These are phyloP conservation scores for Cordyceps cateniannulata DNA, from an alignment of 2,329 filamentous ascomycete genomes.

Conservation along the genomic window DNA sequence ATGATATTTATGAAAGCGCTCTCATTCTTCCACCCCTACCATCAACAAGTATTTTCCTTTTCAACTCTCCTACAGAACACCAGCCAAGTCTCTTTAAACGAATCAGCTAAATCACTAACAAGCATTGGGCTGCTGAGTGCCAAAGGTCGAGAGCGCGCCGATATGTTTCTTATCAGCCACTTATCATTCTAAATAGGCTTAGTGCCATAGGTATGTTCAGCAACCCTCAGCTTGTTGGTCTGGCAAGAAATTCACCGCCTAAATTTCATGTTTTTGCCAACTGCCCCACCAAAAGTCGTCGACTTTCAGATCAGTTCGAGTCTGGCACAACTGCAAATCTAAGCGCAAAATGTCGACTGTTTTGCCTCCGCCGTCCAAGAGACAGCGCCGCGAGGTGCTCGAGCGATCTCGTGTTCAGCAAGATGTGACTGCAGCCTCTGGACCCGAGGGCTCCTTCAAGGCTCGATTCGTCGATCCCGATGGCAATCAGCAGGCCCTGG, in stretches of 20 bases:
- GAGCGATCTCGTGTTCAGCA: slow-evolving; percentile 70
- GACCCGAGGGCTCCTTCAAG: slow-evolving; percentile 68
- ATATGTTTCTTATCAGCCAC: not conserved
- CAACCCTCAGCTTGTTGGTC: not conserved
- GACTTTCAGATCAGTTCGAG: not conserved
- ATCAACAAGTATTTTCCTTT: too few relatives aligned
- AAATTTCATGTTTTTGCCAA: slow-evolving; percentile 26
- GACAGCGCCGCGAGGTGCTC: slow-evolving; percentile 69
- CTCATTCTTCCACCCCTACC: too few relatives aligned
- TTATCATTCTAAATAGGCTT: not conserved
- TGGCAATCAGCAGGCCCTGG: slow-evolving; percentile 63
- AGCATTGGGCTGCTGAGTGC: too few relatives aligned
- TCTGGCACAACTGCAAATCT: not conserved
- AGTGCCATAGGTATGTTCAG: too few relatives aligned
- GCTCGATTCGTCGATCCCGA: slow-evolving; percentile 83
- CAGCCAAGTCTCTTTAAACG: too few relatives aligned
- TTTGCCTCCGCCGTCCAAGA: slow-evolving; percentile 78
- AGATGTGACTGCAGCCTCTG: slow-evolving; percentile 61
- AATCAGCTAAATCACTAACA: too few relatives aligned
- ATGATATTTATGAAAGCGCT: too few relatives aligned
- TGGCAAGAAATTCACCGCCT: slow-evolving; percentile 21
- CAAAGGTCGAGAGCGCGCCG: too few relatives aligned
- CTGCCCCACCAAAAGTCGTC: slow-evolving; percentile 22
- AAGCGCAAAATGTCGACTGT: slow-evolving; percentile 65
- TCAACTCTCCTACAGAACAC: too few relatives aligned